Conservation (phyloP, 306 rosid species). For the Astragalus membranaceus region DNA sequence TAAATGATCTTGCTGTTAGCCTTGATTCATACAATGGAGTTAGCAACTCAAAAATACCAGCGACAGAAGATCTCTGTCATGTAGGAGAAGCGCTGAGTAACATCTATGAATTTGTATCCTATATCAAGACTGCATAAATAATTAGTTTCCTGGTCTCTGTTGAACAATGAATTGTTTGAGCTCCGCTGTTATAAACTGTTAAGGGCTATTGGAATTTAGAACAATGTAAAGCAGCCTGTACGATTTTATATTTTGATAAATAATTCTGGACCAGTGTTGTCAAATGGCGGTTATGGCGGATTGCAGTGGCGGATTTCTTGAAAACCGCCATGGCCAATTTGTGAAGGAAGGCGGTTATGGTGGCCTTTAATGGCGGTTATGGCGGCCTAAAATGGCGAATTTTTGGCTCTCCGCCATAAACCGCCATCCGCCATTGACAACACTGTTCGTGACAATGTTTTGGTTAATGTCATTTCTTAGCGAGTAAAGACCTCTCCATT, state of each 20-base stretch:
- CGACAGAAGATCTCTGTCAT: slow-evolving; percentile 38
- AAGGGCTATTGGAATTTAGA: neutral
- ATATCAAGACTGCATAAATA: slow-evolving; percentile 31
- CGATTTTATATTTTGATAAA: neutral
- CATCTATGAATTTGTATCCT: slow-evolving; percentile 3
- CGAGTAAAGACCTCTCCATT: too few species aligned
- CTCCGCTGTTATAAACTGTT: neutral
- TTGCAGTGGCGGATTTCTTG: too few species aligned
- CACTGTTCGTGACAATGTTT: too few species aligned
- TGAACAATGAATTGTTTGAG: neutral
- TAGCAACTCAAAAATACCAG: slow-evolving; percentile 44
- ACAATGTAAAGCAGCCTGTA: neutral
- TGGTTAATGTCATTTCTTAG: neutral
- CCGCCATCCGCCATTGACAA: too few species aligned
- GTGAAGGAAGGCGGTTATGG: too few species aligned
- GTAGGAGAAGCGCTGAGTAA: slow-evolving; percentile 53
- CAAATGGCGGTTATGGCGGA: too few species aligned
- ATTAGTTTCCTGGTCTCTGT: neutral
- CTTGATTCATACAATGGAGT: slow-evolving; percentile 50
- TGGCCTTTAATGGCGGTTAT: too few species aligned
- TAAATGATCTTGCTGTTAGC: slow-evolving; percentile 34
- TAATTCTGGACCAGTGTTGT: neutral
- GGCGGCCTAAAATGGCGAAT: too few species aligned
- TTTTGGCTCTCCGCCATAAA: too few species aligned
- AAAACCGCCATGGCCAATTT: too few species aligned